Evolutionary conservation across 169 alveolate genomes (phyloP).

Genomic region (Besnoitia besnoiti): DNA sequence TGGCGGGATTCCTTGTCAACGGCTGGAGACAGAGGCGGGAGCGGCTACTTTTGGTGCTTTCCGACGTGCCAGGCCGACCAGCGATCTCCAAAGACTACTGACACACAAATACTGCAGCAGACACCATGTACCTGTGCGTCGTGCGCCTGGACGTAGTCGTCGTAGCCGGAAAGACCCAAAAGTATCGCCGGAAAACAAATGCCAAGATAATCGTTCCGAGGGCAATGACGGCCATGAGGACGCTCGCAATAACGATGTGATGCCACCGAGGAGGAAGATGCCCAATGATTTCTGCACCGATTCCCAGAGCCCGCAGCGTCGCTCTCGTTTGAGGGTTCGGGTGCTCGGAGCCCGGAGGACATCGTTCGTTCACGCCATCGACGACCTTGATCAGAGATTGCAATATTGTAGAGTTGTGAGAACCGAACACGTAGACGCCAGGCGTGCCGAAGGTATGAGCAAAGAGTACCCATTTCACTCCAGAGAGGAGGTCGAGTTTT

Average conservation of each 20-base stretch:
- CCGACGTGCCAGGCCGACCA: too few species aligned
- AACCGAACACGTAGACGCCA: conserved; percentile 40
- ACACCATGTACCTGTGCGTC: neutral
- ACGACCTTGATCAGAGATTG: neutral
- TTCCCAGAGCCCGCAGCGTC: neutral
- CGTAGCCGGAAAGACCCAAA: neutral
- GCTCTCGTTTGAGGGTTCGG: neutral
- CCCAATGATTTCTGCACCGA: neutral
- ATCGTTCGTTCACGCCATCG: neutral
- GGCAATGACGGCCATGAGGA: neutral
- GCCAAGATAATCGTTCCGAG: neutral
- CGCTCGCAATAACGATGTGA: neutral
- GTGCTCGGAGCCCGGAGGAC: neutral
- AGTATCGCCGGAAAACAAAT: neutral
- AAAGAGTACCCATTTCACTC: conserved; percentile 39
- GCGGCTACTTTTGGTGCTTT: too few species aligned
- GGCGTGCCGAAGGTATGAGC: conserved; percentile 42
- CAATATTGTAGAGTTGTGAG: neutral
- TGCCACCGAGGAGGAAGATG: neutral
- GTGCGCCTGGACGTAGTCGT: neutral
- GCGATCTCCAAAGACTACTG: neutral
- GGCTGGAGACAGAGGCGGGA: too few species aligned
- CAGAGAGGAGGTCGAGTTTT: neutral
- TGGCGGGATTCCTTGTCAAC: too few species aligned
- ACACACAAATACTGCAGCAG: too few species aligned